Evolutionary conservation across 495 filamentous ascomycete species (phyloP).

Genomic region (Cudoniella acicularis): DNA sequence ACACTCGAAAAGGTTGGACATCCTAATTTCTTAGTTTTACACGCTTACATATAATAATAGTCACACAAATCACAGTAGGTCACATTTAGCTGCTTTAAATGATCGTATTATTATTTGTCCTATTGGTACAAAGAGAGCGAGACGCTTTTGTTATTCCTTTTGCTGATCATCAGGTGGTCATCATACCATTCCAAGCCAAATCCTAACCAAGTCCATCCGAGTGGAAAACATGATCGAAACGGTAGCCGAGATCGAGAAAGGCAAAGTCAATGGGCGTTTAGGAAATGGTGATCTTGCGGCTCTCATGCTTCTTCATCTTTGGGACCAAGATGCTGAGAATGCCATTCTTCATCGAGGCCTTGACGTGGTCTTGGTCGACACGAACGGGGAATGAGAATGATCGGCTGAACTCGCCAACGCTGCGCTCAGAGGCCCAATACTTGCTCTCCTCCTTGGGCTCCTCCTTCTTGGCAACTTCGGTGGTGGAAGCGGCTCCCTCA

Average conservation of each 20-base stretch:
- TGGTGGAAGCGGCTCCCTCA: conserved; percentile 24
- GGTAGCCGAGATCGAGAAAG: not conserved
- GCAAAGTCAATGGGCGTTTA: conserved; percentile 9
- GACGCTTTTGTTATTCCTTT: too few species aligned
- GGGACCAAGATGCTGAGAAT: conserved; percentile 71
- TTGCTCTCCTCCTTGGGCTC: conserved; percentile 35
- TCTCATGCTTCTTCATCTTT: conserved; percentile 44
- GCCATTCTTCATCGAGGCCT: conserved; percentile 71
- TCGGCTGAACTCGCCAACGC: conserved; percentile 73
- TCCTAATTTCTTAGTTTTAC: too few species aligned
- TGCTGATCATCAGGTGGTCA: not conserved
- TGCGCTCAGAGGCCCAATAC: conserved; percentile 82
- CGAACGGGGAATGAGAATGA: conserved; percentile 71
- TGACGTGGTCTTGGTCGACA: conserved; percentile 75
- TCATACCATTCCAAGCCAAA: not conserved
- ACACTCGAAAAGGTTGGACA: too few species aligned
- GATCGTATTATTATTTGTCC: too few species aligned
- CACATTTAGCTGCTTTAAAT: too few species aligned
- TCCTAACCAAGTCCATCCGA: not conserved
- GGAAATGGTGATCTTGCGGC: conserved; percentile 23
- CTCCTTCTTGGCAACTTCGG: conserved; percentile 19
- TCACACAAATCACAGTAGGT: too few species aligned
- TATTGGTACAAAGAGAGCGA: not conserved
- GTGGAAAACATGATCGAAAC: not conserved
- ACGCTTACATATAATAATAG: too few species aligned